Evolutionary conservation across 352 stramenopile species (phyloP), one percentile per base, ranked within the genome.

Genomic region (Pythium biforme): DNA sequence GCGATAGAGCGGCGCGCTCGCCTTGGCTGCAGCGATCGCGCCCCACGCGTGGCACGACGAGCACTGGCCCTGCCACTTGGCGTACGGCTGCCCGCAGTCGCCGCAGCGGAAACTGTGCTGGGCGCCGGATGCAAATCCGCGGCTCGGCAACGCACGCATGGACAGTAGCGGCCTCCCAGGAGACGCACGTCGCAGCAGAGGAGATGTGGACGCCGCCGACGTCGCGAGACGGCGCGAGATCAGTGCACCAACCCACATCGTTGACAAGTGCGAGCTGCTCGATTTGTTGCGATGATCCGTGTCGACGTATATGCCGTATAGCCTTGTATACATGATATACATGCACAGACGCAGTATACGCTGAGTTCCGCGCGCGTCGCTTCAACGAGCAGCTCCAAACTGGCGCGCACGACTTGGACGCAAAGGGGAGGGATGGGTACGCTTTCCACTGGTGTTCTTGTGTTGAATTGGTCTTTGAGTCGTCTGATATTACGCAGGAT

Each of bases 11-110:
- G 79, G 65, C 17, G 77, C 64, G 2, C 29, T 50, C 0, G 57
- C 40, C 43, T 72, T 76, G 14, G 85, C 74, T 20, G 91, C 66
- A 55, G 84, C 79, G 23, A 99, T 75, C 12, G 84, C 86, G 52
- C 97, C 95, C 94, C 94, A 99, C 37, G 92, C 67, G 17, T 77
- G 73, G 73, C 96, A 99, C 4, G 80, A 79, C 27, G 77, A 79
- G 75, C 87, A 96, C 65, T 94, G 83, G 22, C 87, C 87, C 66
- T 91, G 85, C 87, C 87, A 96, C 67, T 94, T 96, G 60, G 71
- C 69, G 66, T 86, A 90, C 22, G 57, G 61, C 37, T 90, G 81
- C 19, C 83, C 81, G 51, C 87, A 96, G 4, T 54, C 66, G 41
- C 6, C 22, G 46, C 66, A 73, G 4, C 52, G 49, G 60, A 73